Conservation (phyloP, 371 early-diverging fungal genomes). For the Amoeboaphelidium occidentale region DNA sequence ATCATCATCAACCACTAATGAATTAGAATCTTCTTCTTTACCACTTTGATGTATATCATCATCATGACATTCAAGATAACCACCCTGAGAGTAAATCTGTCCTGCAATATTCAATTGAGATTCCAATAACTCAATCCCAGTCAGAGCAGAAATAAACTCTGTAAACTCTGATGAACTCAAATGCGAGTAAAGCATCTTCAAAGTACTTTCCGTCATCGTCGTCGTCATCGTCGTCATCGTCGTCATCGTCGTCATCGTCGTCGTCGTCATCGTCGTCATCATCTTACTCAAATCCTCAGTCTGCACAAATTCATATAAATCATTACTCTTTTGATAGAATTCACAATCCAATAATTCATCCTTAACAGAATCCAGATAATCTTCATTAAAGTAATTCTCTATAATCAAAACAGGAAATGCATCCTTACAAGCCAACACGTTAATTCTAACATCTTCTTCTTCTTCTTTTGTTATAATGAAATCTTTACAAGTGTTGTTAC, state of each 20-base stretch:
- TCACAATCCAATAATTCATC: conserved; percentile 15
- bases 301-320: conserved; percentile 37
- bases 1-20: no score
- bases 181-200: conserved; percentile 18
- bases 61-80: conserved; percentile 37
- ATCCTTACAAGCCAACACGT: no score
- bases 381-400: conserved; percentile 13
- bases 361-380: conserved; percentile 17
- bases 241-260: no score
- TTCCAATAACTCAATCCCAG: conserved; percentile 20
- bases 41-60: conserved; percentile 41
- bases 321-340: conserved; percentile 30
- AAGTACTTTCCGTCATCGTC: conserved; percentile 12
- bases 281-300: no score
- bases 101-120: conserved; percentile 28
- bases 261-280: no score
- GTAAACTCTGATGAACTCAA: conserved; percentile 25
- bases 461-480: no score
- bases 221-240: no score
- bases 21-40: conserved; percentile 15
- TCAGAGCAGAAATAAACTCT: conserved; percentile 20
- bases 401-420: conserved; percentile 23
- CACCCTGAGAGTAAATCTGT: conserved; percentile 26
- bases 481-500: no score
- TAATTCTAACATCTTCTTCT: no score